Evolutionary conservation across 371 early-diverging fungal genomes (phyloP).

Genomic region (Rhizopus arrhizus): DNA sequence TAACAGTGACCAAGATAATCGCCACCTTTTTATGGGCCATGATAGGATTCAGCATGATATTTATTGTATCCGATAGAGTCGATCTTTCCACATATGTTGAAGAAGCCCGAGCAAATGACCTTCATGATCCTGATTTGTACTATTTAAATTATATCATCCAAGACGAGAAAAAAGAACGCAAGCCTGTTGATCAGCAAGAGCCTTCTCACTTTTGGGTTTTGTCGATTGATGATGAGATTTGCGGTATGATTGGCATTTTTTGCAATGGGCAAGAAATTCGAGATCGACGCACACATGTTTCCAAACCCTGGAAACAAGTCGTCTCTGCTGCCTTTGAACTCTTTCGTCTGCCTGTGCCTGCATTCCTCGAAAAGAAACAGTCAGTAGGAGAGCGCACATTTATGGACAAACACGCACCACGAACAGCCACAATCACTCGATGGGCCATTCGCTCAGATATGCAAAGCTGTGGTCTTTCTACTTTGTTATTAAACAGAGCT

Average conservation of each 20-base stretch:
- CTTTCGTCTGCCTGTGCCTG: constrained; percentile 18
- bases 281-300: constrained; percentile 23
- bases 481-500: constrained; percentile 42
- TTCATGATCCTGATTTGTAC: constrained; percentile 43
- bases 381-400: constrained; percentile 11
- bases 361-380: constrained; percentile 7
- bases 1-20: constrained; percentile 24
- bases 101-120: constrained; percentile 40
- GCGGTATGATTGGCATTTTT: constrained; percentile 45
- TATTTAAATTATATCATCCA: constrained; percentile 37
- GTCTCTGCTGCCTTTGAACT: constrained; percentile 16
- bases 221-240: constrained; percentile 28
- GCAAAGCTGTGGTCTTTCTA: constrained; percentile 47
- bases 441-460: constrained; percentile 36
- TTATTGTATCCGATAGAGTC: constrained; percentile 38
- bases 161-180: constrained; percentile 37
- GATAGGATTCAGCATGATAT: constrained; percentile 35
- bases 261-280: constrained; percentile 28
- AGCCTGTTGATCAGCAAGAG: constrained; percentile 28
- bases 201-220: constrained; percentile 55
- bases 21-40: constrained; percentile 39
- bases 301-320: constrained; percentile 33
- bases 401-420: constrained; percentile 31
- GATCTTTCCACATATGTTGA: constrained; percentile 39
- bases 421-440: constrained; percentile 44